Evolutionary conservation across 805 yeast species (phyloP), one percentile per base, ranked within the genome.

Genomic region (Diddensiella transvaalensis): DNA sequence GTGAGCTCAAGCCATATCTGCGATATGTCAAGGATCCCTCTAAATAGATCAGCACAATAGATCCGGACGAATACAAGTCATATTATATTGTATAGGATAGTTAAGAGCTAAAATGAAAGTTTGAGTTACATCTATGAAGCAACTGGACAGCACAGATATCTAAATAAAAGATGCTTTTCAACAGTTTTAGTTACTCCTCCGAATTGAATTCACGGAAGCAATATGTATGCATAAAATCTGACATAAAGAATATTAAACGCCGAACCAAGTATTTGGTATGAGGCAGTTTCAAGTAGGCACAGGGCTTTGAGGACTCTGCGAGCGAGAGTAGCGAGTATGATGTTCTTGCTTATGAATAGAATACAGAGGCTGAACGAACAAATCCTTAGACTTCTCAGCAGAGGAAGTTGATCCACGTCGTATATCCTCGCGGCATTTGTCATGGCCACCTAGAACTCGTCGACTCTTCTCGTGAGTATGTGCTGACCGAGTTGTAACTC

Each of bases 1-100:
- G 78, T 65, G 84, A 81, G 65, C 82, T 89, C 69, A 89, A 87
- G 78, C 95, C 96, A 54, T 89, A 89, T 80, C 78, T 89, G 70
- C 85, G 96, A 72, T 82, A 64, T 71, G 80, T 84, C 52, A 64
- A 63, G 61, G 55, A 55, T 43, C 64, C 62, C 22, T 17, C 29
- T 21, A 22, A 48, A 23, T 18, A 46, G 15, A 8, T 26, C 13
- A 22, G 29, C 10, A 8, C 32, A 26, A 26, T 26, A 8, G 32
- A 26, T 8, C 8, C 11, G 8, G 32, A 13, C 13, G 32, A 8
- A 13, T 26, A 26, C 32, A 26, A 13, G 30, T n/a, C 43, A 17
- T 42, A n/a, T 32, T 8, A 6, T 32, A 8, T 42, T 17, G 15
- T 33, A 29, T 40, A 40, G 18, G n/a, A 37, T n/a, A 17, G 11